Percentiles rank a stretch among this genome's conserved stretches.
These are phyloP conservation scores for Hericium coralloides DNA, from an alignment of 768 basidiomycete genomes.

Conservation along the genomic window DNA sequence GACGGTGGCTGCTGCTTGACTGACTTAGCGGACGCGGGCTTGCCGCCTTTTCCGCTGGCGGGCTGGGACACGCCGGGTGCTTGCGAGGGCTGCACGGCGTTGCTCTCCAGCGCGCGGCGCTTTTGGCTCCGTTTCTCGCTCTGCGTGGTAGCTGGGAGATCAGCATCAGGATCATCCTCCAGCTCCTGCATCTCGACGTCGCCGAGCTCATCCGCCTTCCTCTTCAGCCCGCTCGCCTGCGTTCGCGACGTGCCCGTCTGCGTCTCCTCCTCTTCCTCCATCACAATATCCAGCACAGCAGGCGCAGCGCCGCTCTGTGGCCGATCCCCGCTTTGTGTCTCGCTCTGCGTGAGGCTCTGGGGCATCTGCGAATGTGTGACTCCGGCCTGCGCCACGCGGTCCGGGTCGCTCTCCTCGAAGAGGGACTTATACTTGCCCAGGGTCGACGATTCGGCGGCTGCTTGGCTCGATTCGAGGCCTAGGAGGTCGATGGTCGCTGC, in stretches of 20 bases:
- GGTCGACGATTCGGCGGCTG: slow-evolving; percentile 1
- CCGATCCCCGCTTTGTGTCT: neutral
- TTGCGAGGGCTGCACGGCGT: slow-evolving; percentile 20
- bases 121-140: slow-evolving; percentile 20
- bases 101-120: slow-evolving; percentile 33
- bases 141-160: neutral
- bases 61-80: neutral
- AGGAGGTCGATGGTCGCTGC: neutral
- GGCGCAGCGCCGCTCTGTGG: neutral
- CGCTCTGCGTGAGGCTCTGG: neutral
- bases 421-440: slow-evolving; percentile 13
- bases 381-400: neutral
- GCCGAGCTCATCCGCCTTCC: slow-evolving; percentile 26
- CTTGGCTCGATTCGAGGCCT: neutral
- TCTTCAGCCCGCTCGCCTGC: slow-evolving; percentile 23
- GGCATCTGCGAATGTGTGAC: neutral
- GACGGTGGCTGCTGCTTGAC: neutral
- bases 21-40: neutral
- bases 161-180: slow-evolving; percentile 3
- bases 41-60: neutral
- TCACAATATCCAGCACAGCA: neutral
- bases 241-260: neutral
- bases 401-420: slow-evolving; percentile 13
- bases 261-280: slow-evolving; percentile 5
- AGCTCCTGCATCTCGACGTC: slow-evolving; percentile 28